Evolutionary conservation across 352 stramenopile genomes (phyloP).

Genomic region (Globisporangium heterothallicum): DNA sequence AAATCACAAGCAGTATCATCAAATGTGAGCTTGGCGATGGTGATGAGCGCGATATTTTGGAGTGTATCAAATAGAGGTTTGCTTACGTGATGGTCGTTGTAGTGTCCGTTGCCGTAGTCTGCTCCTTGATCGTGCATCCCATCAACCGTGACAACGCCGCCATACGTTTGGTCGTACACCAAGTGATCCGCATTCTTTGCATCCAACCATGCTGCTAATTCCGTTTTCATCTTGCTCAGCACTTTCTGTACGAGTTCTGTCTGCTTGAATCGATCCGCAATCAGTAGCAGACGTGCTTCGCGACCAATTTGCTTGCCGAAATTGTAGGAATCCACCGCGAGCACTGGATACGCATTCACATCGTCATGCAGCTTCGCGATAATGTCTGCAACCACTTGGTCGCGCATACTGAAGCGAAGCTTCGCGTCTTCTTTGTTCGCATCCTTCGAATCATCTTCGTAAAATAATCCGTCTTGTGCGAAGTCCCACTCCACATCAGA

Average conservation of each 20-base stretch:
- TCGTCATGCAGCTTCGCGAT: slow-evolving; percentile 39
- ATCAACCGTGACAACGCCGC: slow-evolving; percentile 87
- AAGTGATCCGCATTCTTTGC: slow-evolving; percentile 63
- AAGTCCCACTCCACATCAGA: slow-evolving; percentile 63
- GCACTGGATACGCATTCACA: slow-evolving; percentile 37
- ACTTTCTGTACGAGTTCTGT: slow-evolving; percentile 34
- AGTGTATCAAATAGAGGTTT: background rate
- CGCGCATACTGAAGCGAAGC: slow-evolving; percentile 28
- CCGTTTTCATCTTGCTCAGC: slow-evolving; percentile 50
- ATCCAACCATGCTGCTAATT: slow-evolving; percentile 57
- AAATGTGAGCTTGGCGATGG: too few species aligned
- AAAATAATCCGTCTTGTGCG: slow-evolving; percentile 48
- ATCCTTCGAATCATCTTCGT: slow-evolving; percentile 22
- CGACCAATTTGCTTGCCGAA: slow-evolving; percentile 79
- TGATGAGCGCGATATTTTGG: background rate
- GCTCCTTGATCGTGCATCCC: slow-evolving; percentile 52
- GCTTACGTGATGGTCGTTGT: slow-evolving; percentile 81
- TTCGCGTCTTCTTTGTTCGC: slow-evolving; percentile 15
- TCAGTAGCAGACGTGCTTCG: slow-evolving; percentile 64
- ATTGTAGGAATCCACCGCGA: slow-evolving; percentile 64
- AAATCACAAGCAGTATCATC: too few species aligned
- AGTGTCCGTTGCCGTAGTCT: slow-evolving; percentile 87
- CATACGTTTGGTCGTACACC: slow-evolving; percentile 91
- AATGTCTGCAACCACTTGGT: slow-evolving; percentile 29
- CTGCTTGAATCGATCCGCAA: slow-evolving; percentile 70